phyloP scores from a whole-genome alignment of 1,284 basidiomycete genomes.

The Porodaedalea pini region DNA sequence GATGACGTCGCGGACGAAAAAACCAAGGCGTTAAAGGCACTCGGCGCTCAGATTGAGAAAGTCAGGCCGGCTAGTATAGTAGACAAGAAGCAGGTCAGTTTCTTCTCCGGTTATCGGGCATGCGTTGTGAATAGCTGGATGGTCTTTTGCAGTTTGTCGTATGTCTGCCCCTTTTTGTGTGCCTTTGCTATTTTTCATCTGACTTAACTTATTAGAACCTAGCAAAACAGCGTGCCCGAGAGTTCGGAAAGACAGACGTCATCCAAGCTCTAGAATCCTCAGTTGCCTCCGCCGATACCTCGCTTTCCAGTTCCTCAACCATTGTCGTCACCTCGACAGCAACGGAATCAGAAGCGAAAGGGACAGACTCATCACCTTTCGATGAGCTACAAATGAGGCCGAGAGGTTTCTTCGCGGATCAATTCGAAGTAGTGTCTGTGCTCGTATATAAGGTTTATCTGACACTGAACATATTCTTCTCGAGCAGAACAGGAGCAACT shows the following conservation, averaged over 20 bases:
- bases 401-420: slow-evolving; percentile 88
- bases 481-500: slow-evolving; percentile 81
- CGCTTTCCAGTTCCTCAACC: slow-evolving; percentile 38
- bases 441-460: neutral
- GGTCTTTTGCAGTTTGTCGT: slow-evolving; percentile 16
- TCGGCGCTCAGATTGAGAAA: slow-evolving; percentile 85
- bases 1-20: slow-evolving; percentile 94
- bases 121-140: slow-evolving; percentile 40
- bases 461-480: neutral
- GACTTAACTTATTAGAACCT: slow-evolving; percentile 58
- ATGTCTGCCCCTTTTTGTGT: neutral
- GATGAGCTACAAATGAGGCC: slow-evolving; percentile 49
- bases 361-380: slow-evolving; percentile 34
- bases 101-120: neutral
- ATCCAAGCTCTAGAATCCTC: slow-evolving; percentile 28
- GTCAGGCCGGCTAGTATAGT: slow-evolving; percentile 88
- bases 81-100: slow-evolving; percentile 83
- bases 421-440: slow-evolving; percentile 69
- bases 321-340: slow-evolving; percentile 58
- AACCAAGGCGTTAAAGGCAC: slow-evolving; percentile 74
- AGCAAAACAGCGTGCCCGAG: slow-evolving; percentile 69
- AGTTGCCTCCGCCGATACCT: slow-evolving; percentile 27
- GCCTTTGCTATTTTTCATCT: neutral
- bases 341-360: slow-evolving; percentile 38
- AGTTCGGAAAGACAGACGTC: slow-evolving; percentile 57